Evolutionary conservation across 1,284 basidiomycete genomes (phyloP).

Genomic region (Pyrrhoderma noxium): DNA sequence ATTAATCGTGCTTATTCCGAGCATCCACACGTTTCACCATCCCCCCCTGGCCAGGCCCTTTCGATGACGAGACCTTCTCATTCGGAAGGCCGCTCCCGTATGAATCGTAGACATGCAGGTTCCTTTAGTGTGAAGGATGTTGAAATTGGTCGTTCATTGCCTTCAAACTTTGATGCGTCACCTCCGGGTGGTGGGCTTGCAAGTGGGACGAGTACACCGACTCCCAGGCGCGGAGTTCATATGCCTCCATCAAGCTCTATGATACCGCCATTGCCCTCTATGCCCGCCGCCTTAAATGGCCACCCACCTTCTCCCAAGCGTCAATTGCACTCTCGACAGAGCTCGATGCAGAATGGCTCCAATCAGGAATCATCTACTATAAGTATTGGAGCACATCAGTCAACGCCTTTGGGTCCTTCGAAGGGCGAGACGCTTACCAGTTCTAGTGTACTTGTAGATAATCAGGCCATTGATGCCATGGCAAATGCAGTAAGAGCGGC

Average conservation of each 20-base stretch:
- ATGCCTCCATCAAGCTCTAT: conserved; percentile 31
- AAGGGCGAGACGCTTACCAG: conserved; percentile 24
- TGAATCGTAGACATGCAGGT: conserved; percentile 72
- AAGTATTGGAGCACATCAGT: neutral
- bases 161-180: conserved; percentile 46
- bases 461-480: conserved; percentile 62
- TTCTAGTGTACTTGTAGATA: conserved; percentile 46
- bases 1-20: conserved; percentile 16
- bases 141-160: conserved; percentile 76
- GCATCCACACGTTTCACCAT: conserved; percentile 26
- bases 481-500: conserved; percentile 60
- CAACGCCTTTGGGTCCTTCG: conserved; percentile 25
- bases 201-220: conserved; percentile 30
- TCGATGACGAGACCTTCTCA: conserved; percentile 10
- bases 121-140: conserved; percentile 91
- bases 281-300: conserved; percentile 27
- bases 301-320: conserved; percentile 17
- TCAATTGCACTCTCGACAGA: conserved; percentile 13
- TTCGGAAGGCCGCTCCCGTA: conserved; percentile 28
- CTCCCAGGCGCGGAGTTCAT: conserved; percentile 14
- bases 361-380: conserved; percentile 27
- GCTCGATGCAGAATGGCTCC: conserved; percentile 12
- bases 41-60: conserved; percentile 20
- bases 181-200: conserved; percentile 26
- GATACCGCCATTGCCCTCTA: conserved; percentile 51